Percentiles rank a stretch among this genome's conserved stretches.
phyloP scores from a whole-genome alignment of 2,329 filamentous ascomycete genomes.

The Cadophora luteo-olivacea region DNA sequence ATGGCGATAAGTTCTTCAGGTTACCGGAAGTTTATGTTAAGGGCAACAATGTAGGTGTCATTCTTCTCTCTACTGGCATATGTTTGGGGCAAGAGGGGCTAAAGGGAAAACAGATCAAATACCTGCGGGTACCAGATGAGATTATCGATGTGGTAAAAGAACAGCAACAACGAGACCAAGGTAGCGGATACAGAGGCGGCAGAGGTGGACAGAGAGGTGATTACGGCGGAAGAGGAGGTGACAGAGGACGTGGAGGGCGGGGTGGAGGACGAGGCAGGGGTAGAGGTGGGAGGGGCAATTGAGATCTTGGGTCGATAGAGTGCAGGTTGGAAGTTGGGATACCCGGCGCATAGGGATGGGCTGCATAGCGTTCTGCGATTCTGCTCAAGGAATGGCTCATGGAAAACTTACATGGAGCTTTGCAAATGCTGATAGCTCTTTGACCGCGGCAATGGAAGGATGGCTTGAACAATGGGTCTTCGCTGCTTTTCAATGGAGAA shows the following conservation, averaged over 20 bases:
- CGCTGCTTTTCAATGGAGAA: background rate
- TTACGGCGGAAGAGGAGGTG: conserved; percentile 46
- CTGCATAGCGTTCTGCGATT: conserved; percentile 12
- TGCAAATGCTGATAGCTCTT: background rate
- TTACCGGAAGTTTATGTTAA: conserved; percentile 95
- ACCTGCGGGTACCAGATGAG: conserved; percentile 93
- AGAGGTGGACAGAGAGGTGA: conserved; percentile 63
- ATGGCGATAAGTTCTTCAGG: conserved; percentile 92
- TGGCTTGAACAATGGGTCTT: background rate
- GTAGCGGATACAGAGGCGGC: conserved; percentile 65
- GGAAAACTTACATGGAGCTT: background rate
- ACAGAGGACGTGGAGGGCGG: conserved; percentile 38
- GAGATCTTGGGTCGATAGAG: background rate
- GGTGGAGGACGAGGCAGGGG: conserved; percentile 40
- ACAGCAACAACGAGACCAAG: conserved; percentile 62
- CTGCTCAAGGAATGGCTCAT: background rate
- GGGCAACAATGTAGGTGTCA: conserved; percentile 81
- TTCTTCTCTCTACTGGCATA: background rate
- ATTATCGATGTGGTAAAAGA: conserved; percentile 95
- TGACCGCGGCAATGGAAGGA: background rate
- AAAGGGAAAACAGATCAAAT: conserved; percentile 75
- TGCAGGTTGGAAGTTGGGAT: conserved; percentile 6
- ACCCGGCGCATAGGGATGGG: conserved; percentile 17
- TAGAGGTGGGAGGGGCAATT: conserved; percentile 40
- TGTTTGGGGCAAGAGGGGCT: conserved; percentile 14